phyloP scores from a whole-genome alignment of 495 filamentous ascomycete species.

The Penicillium psychrofluorescens region DNA sequence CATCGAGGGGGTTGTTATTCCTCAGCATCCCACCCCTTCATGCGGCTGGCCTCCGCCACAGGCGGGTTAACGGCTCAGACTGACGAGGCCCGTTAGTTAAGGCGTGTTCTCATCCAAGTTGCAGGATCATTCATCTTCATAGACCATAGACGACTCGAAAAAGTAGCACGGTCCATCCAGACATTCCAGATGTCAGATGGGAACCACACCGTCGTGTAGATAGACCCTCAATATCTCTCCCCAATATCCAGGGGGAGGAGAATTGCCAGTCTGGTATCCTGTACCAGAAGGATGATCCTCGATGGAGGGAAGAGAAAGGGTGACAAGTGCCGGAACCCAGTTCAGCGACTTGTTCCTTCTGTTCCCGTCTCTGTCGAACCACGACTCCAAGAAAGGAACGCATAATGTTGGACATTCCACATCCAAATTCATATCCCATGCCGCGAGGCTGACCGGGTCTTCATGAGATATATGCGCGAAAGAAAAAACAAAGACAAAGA shows the following conservation, averaged over 20 bases:
- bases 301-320: constrained; percentile 10
- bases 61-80: constrained; percentile 7
- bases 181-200: constrained; percentile 38
- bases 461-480: constrained; percentile 43
- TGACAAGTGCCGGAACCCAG: constrained; percentile 12
- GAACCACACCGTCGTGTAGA: constrained; percentile 12
- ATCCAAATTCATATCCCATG: constrained; percentile 47
- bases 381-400: constrained; percentile 35
- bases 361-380: constrained; percentile 14
- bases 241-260: constrained; percentile 4
- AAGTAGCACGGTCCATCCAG: constrained; percentile 4
- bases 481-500: constrained; percentile 22
- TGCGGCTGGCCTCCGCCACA: constrained; percentile 13
- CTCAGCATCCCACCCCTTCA: neutral
- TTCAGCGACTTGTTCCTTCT: constrained; percentile 5
- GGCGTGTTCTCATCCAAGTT: neutral
- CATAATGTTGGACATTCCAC: constrained; percentile 38
- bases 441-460: constrained; percentile 56
- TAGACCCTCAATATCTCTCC: constrained; percentile 20
- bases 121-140: neutral
- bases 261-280: constrained; percentile 38
- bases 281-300: constrained; percentile 32
- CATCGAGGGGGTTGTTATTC: neutral
- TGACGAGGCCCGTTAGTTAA: constrained; percentile 1
- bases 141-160: constrained; percentile 3